Conservation (phyloP, 1,284 basidiomycete genomes). For the Melanopsichium pennsylvanicum region DNA sequence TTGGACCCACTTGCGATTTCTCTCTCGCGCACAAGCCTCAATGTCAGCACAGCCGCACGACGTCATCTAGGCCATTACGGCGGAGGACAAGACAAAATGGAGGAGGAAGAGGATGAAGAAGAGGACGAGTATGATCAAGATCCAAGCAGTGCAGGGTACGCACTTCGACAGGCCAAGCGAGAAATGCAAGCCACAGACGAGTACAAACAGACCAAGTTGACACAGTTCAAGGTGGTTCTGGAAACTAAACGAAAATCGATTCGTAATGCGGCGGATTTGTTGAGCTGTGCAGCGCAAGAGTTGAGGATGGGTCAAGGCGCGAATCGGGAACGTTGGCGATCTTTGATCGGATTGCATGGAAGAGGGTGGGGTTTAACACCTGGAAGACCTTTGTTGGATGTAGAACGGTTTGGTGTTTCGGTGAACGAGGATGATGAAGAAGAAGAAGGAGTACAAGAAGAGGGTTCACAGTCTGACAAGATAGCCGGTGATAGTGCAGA, state of each 20-base stretch:
- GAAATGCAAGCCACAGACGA: slow-evolving; percentile 10
- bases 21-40: slow-evolving; percentile 21
- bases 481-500: neutral
- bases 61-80: neutral
- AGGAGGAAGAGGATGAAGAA: slow-evolving; percentile 11
- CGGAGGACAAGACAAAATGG: slow-evolving; percentile 7
- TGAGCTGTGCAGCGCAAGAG: slow-evolving; percentile 44
- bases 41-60: slow-evolving; percentile 6
- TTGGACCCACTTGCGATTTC: slow-evolving; percentile 38
- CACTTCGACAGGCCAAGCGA: slow-evolving; percentile 12
- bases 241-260: slow-evolving; percentile 42
- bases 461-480: neutral
- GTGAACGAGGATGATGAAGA: slow-evolving; percentile 8
- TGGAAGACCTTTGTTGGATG: slow-evolving; percentile 52
- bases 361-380: slow-evolving; percentile 55
- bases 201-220: slow-evolving; percentile 9
- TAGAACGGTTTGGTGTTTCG: slow-evolving; percentile 42
- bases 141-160: slow-evolving; percentile 10
- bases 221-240: slow-evolving; percentile 40
- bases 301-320: slow-evolving; percentile 20
- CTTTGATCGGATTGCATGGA: slow-evolving; percentile 37
- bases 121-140: slow-evolving; percentile 22
- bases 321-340: slow-evolving; percentile 49
- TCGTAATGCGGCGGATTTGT: slow-evolving; percentile 37
- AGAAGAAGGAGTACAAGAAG: neutral